Conservation (phyloP, 495 filamentous ascomycete species). For the Penicillium riverlandense region DNA sequence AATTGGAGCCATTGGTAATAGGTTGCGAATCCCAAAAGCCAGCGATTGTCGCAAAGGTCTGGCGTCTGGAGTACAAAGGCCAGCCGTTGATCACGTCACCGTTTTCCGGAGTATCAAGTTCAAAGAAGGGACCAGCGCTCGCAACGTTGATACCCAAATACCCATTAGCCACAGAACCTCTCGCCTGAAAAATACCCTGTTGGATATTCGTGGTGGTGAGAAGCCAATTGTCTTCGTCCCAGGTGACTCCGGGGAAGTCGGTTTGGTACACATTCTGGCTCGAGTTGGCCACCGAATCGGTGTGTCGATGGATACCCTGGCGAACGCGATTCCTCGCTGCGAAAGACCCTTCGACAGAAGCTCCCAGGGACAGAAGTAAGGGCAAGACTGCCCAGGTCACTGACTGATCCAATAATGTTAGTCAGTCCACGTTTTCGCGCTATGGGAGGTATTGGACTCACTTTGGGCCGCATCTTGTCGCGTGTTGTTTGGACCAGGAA, state of each 20-base stretch:
- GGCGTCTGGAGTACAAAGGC: constrained; percentile 61
- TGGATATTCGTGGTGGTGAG: constrained; percentile 47
- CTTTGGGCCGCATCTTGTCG: constrained; percentile 16
- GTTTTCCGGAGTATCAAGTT: constrained; percentile 45
- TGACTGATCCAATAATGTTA: constrained; percentile 3
- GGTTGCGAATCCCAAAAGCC: constrained; percentile 66
- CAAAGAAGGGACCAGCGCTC: constrained; percentile 63
- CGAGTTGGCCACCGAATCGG: constrained; percentile 6
- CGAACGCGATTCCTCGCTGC: constrained; percentile 4
- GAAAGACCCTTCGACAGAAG: constrained; percentile 3
- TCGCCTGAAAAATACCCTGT: constrained; percentile 56
- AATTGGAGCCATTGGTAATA: constrained; percentile 59
- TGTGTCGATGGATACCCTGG: constrained; percentile 7
- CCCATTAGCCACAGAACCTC: constrained; percentile 57
- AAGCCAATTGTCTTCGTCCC: constrained; percentile 59
- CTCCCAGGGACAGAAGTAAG: constrained; percentile 7
- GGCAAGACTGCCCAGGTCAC: constrained; percentile 8
- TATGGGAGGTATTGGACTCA: background rate
- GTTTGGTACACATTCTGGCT: constrained; percentile 36
- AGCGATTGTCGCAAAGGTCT: constrained; percentile 66
- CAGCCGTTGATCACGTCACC: constrained; percentile 61
- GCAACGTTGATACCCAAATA: constrained; percentile 57
- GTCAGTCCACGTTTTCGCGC: background rate
- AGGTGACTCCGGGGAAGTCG: constrained; percentile 45
- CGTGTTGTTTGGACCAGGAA: background rate